A percentile compares a stretch with the other conserved stretches of the same genome.
These are phyloP conservation scores for Ilex asprella DNA, from an alignment of 257 asterid genomes.

Conservation along the genomic window DNA sequence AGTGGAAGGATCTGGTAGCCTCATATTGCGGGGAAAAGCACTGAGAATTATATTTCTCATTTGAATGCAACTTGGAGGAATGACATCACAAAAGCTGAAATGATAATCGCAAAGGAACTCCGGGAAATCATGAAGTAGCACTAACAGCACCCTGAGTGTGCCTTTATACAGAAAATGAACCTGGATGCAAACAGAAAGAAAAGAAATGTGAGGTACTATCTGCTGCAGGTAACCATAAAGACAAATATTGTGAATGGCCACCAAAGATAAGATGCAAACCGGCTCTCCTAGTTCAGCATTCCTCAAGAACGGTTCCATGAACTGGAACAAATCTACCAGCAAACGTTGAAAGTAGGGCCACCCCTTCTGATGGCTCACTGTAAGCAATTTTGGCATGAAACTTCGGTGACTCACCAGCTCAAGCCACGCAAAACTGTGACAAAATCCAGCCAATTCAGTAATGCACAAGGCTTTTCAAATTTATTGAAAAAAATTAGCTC, in stretches of 20 bases:
- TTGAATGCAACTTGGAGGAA: constrained; percentile 96
- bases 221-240: constrained; percentile 3
- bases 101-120: constrained; percentile 98
- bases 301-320: constrained; percentile 96
- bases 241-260: not conserved
- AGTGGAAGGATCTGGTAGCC: constrained; percentile 95
- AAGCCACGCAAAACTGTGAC: constrained; percentile 94
- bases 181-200: constrained; percentile 25
- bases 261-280: constrained; percentile 37
- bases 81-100: constrained; percentile 98
- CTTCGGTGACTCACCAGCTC: constrained; percentile 92
- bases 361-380: constrained; percentile 84
- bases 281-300: constrained; percentile 88
- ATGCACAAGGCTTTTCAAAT: too few species aligned
- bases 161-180: constrained; percentile 87
- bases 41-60: constrained; percentile 92
- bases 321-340: constrained; percentile 83
- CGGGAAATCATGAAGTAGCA: constrained; percentile 95
- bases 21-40: constrained; percentile 98
- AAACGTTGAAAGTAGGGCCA: constrained; percentile 91
- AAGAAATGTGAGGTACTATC: constrained; percentile 12
- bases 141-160: constrained; percentile 88
- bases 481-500: too few species aligned
- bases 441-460: constrained; percentile 25
- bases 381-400: constrained; percentile 95